A percentile compares a stretch with the other conserved stretches of the same genome.
Conservation (phyloP, 495 filamentous ascomycete genomes). For the Lindgomyces ingoldianus region DNA sequence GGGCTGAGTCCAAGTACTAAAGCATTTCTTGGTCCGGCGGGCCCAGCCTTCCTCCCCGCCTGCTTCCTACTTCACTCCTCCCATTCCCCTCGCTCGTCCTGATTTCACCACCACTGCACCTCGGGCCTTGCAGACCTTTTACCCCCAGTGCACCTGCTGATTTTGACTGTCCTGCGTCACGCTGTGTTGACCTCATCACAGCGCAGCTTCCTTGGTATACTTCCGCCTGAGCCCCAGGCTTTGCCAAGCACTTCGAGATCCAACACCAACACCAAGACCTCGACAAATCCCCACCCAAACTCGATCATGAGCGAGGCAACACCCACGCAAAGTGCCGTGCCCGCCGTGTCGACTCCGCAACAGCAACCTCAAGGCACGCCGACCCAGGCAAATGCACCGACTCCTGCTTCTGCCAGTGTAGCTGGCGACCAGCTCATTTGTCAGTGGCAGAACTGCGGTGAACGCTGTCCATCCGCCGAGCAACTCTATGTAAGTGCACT, state of each 20-base stretch:
- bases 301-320: slow-evolving; percentile 23
- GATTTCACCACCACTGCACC: not conserved
- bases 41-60: slow-evolving; percentile 22
- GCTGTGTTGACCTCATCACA: not conserved
- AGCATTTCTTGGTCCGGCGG: slow-evolving; percentile 6
- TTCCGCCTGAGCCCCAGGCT: slow-evolving; percentile 9
- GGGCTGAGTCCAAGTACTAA: slow-evolving; percentile 5
- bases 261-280: slow-evolving; percentile 13
- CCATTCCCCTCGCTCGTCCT: slow-evolving; percentile 5
- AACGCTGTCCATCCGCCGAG: slow-evolving; percentile 78
- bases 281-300: slow-evolving; percentile 2
- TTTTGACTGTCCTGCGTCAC: too few species aligned
- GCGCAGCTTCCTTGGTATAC: not conserved
- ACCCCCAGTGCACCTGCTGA: slow-evolving; percentile 5
- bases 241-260: slow-evolving; percentile 5
- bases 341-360: slow-evolving; percentile 6
- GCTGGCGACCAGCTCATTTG: slow-evolving; percentile 55
- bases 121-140: not conserved
- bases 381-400: slow-evolving; percentile 32
- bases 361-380: slow-evolving; percentile 27
- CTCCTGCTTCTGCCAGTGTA: slow-evolving; percentile 28
- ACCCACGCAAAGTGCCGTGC: slow-evolving; percentile 14
- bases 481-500: slow-evolving; percentile 77
- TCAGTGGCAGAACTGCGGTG: slow-evolving; percentile 83
- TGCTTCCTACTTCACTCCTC: slow-evolving; percentile 22